Evolutionary conservation across 2,329 filamentous ascomycete genomes (phyloP).

Genomic region (Fusarium algeriense): DNA sequence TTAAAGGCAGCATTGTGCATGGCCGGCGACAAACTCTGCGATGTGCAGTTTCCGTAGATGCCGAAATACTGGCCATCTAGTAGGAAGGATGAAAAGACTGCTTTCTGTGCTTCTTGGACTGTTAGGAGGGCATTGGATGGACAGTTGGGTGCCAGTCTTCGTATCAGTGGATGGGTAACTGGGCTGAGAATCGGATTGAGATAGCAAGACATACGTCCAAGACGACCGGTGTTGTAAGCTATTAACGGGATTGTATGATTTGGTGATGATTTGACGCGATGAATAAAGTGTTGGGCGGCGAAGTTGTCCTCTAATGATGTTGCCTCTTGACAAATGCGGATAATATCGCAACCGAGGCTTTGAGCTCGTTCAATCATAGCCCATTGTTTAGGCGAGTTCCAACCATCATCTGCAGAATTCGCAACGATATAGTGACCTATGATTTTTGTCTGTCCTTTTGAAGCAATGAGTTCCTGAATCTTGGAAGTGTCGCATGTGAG

Average conservation of each 20-base stretch:
- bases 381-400: conserved; percentile 5
- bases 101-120: background rate
- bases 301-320: conserved; percentile 8
- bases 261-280: background rate
- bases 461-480: background rate
- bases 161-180: background rate
- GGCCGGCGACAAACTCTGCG: conserved; percentile 3
- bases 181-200: conserved; percentile 5
- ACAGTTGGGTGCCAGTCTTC: background rate
- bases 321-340: conserved; percentile 2
- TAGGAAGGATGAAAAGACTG: background rate
- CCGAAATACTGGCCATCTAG: background rate
- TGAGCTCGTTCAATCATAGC: background rate
- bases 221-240: conserved; percentile 6
- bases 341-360: background rate
- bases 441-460: background rate
- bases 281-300: background rate
- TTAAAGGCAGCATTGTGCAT: conserved; percentile 13
- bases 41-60: conserved; percentile 7
- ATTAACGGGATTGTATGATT: background rate
- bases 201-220: conserved; percentile 6
- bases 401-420: background rate
- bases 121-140: background rate
- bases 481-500: background rate
- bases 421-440: background rate